A percentile compares a stretch with the other conserved stretches of the same genome.
Evolutionary conservation across 257 asterid species (phyloP).

Genomic region (Leptodermis oblonga): DNA sequence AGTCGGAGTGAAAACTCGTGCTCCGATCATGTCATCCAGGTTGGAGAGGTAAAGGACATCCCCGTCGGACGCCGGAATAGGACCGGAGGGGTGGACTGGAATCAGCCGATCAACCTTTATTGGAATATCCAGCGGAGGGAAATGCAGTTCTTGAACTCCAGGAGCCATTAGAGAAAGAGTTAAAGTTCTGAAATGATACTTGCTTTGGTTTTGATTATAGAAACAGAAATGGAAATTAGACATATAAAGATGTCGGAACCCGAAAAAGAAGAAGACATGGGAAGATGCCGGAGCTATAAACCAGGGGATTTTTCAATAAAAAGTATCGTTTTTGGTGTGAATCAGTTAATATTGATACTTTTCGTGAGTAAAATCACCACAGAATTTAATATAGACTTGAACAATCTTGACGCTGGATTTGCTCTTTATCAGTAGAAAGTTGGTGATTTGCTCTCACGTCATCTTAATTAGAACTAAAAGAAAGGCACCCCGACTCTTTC

Average conservation of each 20-base stretch:
- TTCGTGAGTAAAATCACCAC: slow-evolving; percentile 17
- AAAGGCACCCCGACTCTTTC: too few species aligned
- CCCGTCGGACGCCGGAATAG: slow-evolving; percentile 29
- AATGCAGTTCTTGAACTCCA: slow-evolving; percentile 63
- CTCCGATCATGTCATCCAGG: slow-evolving; percentile 86
- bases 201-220: slow-evolving; percentile 11
- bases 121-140: slow-evolving; percentile 61
- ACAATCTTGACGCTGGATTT: not conserved
- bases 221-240: not conserved
- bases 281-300: slow-evolving; percentile 16
- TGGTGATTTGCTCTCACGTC: slow-evolving; percentile 3
- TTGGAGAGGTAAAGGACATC: slow-evolving; percentile 77
- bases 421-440: not conserved
- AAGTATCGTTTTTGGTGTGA: slow-evolving; percentile 21
- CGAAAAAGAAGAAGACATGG: slow-evolving; percentile 8
- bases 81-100: slow-evolving; percentile 35
- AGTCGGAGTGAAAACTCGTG: slow-evolving; percentile 77
- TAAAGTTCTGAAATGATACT: not conserved
- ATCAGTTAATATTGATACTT: slow-evolving; percentile 23
- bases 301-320: slow-evolving; percentile 6
- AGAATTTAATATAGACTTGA: not conserved
- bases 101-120: slow-evolving; percentile 39
- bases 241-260: not conserved
- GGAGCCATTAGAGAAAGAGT: slow-evolving; percentile 36
- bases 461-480: too few species aligned